phyloP scores from a whole-genome alignment of 805 yeast species.

The Candida caryicola region DNA sequence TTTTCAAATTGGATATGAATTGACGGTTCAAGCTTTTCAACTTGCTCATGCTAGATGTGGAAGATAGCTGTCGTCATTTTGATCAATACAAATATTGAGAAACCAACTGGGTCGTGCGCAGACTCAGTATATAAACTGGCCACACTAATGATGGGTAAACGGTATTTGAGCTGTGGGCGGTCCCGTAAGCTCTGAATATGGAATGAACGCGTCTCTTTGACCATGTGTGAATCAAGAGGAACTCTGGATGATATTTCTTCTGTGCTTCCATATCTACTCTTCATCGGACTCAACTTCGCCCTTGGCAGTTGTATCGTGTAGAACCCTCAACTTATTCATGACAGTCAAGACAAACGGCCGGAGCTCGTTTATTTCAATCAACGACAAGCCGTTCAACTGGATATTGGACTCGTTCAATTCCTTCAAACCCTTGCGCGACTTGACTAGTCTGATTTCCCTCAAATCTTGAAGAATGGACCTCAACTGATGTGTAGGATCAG shows the following conservation, averaged over 20 bases:
- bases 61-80: no score
- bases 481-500: constrained; percentile 67
- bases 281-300: constrained; percentile 15
- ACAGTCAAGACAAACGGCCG: constrained; percentile 77
- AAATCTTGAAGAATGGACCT: constrained; percentile 76
- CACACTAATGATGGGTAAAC: no score
- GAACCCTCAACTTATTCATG: constrained; percentile 71
- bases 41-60: constrained; percentile 33
- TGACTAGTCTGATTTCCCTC: constrained; percentile 76
- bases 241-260: no score
- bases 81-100: no score
- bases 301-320: constrained; percentile 36
- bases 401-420: constrained; percentile 80
- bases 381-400: constrained; percentile 76
- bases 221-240: no score
- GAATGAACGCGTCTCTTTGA: no score
- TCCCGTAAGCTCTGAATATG: no score
- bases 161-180: no score
- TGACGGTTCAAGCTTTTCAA: constrained; percentile 26
- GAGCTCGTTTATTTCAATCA: constrained; percentile 83
- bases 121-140: no score
- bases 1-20: constrained; percentile 36
- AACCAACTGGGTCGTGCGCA: no score
- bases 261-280: constrained; percentile 7
- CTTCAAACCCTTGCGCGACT: constrained; percentile 74